Evolutionary conservation across 129 eudicot genomes (phyloP), one percentile per base, ranked within the genome.

Genomic region (Ambrosia artemisiifolia): DNA sequence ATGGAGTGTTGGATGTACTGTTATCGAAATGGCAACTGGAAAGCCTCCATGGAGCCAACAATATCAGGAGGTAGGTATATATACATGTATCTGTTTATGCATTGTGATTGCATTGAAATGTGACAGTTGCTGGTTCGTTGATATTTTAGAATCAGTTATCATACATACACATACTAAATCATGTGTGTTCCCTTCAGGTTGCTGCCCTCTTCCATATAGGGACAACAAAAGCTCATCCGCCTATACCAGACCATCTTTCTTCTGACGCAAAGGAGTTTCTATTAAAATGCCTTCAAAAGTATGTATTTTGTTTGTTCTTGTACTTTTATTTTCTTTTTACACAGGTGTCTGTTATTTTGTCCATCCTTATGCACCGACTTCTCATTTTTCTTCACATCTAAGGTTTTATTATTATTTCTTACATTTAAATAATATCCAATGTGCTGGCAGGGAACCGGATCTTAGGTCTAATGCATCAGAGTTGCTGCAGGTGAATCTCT

Each of bases 41-140:
- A 94, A 90, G 78, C 94, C 99, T 84, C 99, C 99, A 71, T 94
- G 99, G 98, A 90, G 97, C 85, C 91, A 94, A 80, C 97, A 92
- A 80, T 90, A 88, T 81, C 97, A 88, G 74, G 98, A 90, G 99
- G 99, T 88, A 40, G 44, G 44, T 40, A 40, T 40, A 61, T 68
- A 16, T 33, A 54, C 30, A 16, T 40, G 7, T 9, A 11, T 59
- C 18, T 36, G 42, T 74, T 48, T 60, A 48, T 67, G 59, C 49
- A 30, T 53, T 19, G 17, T 50, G 38, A 66, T 9, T 33, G 69
- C 66, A 61, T 62, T 28, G 8, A n/a, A 14, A 24, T 42, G 65
- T 60, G 33, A 67, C 24, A 53, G 17, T 60, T 68, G 16, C 34
- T 71, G 61, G 40, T 72, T 71, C 53, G 40, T 72, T 72, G 36